These are phyloP conservation scores for Baorangia bicolor DNA, from an alignment of 768 basidiomycete species.

Conservation along the genomic window DNA sequence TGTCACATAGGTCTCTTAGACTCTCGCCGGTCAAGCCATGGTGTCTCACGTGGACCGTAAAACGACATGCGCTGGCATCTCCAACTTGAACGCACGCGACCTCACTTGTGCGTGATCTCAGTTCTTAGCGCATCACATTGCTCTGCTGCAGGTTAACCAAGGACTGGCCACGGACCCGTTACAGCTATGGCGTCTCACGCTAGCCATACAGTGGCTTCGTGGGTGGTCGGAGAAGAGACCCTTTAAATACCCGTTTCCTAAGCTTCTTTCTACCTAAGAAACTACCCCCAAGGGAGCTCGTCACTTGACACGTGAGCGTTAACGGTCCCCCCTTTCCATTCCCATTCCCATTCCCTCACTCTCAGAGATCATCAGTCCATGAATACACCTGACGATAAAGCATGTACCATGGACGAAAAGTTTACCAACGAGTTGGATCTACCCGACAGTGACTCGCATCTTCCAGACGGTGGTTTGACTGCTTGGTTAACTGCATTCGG, in stretches of 20 bases:
- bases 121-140: neutral
- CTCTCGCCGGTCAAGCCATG: too few relatives aligned
- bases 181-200: neutral
- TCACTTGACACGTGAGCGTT: neutral
- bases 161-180: neutral
- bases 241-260: neutral
- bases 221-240: neutral
- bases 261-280: constrained; percentile 2
- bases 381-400: neutral
- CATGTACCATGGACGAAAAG: neutral
- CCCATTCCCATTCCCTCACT: neutral
- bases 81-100: too few relatives aligned
- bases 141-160: neutral
- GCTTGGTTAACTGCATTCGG: constrained; percentile 26
- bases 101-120: neutral
- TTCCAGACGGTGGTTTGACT: constrained; percentile 27
- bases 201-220: constrained; percentile 2
- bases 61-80: too few relatives aligned
- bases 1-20: too few relatives aligned
- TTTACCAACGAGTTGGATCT: neutral
- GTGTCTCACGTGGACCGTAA: too few relatives aligned
- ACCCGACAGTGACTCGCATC: neutral
- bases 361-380: neutral
- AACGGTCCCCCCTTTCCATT: neutral
- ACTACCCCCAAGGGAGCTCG: neutral